Conservation (phyloP, 352 stramenopile species). For the Pythium phragmitis region DNA sequence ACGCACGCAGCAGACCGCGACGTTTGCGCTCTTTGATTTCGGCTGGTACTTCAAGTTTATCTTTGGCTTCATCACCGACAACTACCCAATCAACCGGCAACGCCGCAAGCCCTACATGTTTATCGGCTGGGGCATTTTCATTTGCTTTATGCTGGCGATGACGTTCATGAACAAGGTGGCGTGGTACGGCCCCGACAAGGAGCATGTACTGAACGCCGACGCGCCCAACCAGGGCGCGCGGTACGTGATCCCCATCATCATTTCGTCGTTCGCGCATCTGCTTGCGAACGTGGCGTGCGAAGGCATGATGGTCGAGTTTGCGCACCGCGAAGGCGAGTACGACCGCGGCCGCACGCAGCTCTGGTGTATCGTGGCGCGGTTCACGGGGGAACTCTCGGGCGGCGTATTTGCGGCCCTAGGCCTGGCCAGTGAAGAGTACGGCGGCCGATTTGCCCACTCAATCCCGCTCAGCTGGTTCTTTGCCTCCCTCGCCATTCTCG, state of each 20-base stretch:
- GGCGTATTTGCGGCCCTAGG: conserved; percentile 10
- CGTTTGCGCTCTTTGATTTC: conserved; percentile 17
- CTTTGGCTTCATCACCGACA: conserved; percentile 34
- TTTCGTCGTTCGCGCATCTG: conserved; percentile 29
- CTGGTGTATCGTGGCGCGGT: conserved; percentile 23
- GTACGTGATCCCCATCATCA: conserved; percentile 24
- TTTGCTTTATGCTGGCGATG: conserved; percentile 26
- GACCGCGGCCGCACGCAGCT: conserved; percentile 30
- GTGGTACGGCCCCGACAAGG: conserved; percentile 7
- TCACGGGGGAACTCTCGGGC: conserved; percentile 26
- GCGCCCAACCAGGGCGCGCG: conserved; percentile 15
- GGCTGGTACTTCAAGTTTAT: conserved; percentile 35
- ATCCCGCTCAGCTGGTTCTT: conserved; percentile 27
- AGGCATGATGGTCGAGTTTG: conserved; percentile 34
- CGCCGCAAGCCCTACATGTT: conserved; percentile 39
- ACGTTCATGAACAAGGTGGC: conserved; percentile 20
- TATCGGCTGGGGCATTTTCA: conserved; percentile 29
- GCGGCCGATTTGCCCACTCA: conserved; percentile 24
- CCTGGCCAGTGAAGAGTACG: conserved; percentile 23
- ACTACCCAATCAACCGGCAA: conserved; percentile 28
- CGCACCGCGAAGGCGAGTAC: conserved; percentile 31
- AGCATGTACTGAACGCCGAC: conserved; percentile 12
- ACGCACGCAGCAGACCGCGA: conserved; percentile 4
- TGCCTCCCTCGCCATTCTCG: conserved; percentile 12
- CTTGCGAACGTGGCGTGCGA: conserved; percentile 27